Conservation (phyloP, 2,329 filamentous ascomycete species). For the Hymenoscyphus salicellus region DNA sequence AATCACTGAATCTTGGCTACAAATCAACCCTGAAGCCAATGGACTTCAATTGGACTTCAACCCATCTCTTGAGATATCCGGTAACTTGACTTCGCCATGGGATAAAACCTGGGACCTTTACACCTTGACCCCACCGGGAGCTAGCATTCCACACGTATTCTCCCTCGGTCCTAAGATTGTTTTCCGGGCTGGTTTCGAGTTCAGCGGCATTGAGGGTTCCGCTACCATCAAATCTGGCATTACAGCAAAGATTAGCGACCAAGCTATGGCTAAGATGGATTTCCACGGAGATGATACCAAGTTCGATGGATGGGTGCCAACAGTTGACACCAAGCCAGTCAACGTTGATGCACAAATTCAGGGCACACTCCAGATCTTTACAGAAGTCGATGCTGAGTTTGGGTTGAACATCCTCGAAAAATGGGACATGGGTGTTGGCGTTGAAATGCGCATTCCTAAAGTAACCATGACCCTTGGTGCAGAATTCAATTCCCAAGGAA, state of each 20-base stretch:
- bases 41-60: slow-evolving; percentile 10
- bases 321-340: not conserved
- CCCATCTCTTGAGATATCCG: slow-evolving; percentile 6
- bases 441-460: slow-evolving; percentile 10
- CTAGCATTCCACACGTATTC: slow-evolving; percentile 7
- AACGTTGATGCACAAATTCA: slow-evolving; percentile 8
- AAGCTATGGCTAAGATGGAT: slow-evolving; percentile 4
- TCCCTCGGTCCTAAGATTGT: slow-evolving; percentile 7
- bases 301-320: slow-evolving; percentile 12
- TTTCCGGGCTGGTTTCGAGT: slow-evolving; percentile 10
- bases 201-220: slow-evolving; percentile 5
- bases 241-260: slow-evolving; percentile 5
- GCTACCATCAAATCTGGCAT: slow-evolving; percentile 7
- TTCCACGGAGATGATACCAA: not conserved
- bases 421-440: not conserved
- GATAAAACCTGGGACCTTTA: not conserved
- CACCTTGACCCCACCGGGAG: not conserved
- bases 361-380: slow-evolving; percentile 4
- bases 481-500: slow-evolving; percentile 9
- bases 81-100: not conserved
- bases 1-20: not conserved
- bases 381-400: slow-evolving; percentile 2
- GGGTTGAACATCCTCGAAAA: slow-evolving; percentile 5
- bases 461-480: slow-evolving; percentile 6
- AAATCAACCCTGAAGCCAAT: not conserved